A percentile compares a stretch with the other conserved stretches of the same genome.
These are phyloP conservation scores for Alternaria burnsii DNA, from an alignment of 2,329 filamentous ascomycete species.

Conservation along the genomic window DNA sequence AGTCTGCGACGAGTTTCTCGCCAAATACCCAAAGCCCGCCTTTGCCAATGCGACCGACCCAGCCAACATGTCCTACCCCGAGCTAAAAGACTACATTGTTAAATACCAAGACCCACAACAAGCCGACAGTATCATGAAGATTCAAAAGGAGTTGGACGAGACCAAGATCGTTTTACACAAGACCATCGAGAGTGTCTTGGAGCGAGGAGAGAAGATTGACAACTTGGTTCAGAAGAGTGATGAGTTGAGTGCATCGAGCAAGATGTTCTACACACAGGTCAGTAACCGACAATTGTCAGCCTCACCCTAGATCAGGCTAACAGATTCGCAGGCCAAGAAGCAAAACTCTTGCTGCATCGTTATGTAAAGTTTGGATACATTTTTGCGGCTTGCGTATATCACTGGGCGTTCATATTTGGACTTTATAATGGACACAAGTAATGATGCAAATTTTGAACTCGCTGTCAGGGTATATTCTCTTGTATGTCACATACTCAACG, in stretches of 20 bases:
- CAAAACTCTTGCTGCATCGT: slow-evolving; percentile 68
- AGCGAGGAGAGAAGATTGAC: slow-evolving; percentile 97
- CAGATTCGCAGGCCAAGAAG: slow-evolving; percentile 60
- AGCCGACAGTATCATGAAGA: slow-evolving; percentile 92
- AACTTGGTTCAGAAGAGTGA: slow-evolving; percentile 93
- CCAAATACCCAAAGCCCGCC: slow-evolving; percentile 74
- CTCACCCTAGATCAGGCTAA: no score
- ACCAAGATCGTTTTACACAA: slow-evolving; percentile 98
- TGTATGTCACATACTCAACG: no score
- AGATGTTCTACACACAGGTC: slow-evolving; percentile 94
- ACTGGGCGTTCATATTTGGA: slow-evolving; percentile 9
- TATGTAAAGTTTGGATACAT: no score
- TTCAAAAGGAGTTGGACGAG: slow-evolving; percentile 95
- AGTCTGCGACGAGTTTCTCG: slow-evolving; percentile 85
- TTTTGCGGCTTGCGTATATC: no score
- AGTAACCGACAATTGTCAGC: no score
- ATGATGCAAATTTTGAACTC: no score
- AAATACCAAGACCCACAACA: slow-evolving; percentile 88
- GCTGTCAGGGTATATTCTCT: no score
- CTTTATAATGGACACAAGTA: slow-evolving; percentile 11
- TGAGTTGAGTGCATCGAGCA: slow-evolving; percentile 87
- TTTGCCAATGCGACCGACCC: no score
- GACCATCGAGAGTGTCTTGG: slow-evolving; percentile 87
- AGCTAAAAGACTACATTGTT: slow-evolving; percentile 85
- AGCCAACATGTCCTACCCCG: no score